These are phyloP conservation scores for Ormosia semicastrata DNA, from an alignment of 306 rosid genomes.

Conservation along the genomic window DNA sequence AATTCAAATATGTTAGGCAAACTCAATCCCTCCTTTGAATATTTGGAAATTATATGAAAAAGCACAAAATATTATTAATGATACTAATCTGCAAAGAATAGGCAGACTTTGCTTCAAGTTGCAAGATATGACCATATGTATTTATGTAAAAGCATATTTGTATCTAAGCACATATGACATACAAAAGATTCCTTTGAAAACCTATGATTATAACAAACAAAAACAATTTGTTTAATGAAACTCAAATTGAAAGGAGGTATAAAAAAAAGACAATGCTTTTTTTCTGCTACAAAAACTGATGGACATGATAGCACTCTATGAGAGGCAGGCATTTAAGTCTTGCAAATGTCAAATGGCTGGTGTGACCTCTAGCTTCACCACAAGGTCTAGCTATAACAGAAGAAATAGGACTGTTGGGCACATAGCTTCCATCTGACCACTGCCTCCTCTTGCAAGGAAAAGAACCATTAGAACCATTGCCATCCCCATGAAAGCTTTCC, in stretches of 20 bases:
- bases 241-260: conserved; percentile 7
- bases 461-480: conserved; percentile 33
- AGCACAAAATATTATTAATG: not conserved
- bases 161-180: not conserved
- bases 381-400: conserved; percentile 67
- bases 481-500: conserved; percentile 30
- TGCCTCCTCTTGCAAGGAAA: conserved; percentile 69
- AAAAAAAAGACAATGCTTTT: not conserved
- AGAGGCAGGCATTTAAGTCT: conserved; percentile 65
- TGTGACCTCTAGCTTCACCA: conserved; percentile 86
- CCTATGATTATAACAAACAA: not conserved
- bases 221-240: not conserved
- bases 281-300: conserved; percentile 14
- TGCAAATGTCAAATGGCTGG: conserved; percentile 88
- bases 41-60: not conserved
- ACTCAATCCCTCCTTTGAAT: not conserved
- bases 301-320: conserved; percentile 11
- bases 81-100: not conserved
- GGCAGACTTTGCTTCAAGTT: not conserved
- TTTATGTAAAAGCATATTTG: not conserved
- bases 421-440: conserved; percentile 52
- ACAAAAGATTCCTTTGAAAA: conserved; percentile 1
- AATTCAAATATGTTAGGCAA: not conserved
- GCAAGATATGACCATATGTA: not conserved
- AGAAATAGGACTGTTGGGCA: conserved; percentile 35